These are phyloP conservation scores for Vigna unguiculata DNA, from an alignment of 306 rosid genomes.

Conservation along the genomic window DNA sequence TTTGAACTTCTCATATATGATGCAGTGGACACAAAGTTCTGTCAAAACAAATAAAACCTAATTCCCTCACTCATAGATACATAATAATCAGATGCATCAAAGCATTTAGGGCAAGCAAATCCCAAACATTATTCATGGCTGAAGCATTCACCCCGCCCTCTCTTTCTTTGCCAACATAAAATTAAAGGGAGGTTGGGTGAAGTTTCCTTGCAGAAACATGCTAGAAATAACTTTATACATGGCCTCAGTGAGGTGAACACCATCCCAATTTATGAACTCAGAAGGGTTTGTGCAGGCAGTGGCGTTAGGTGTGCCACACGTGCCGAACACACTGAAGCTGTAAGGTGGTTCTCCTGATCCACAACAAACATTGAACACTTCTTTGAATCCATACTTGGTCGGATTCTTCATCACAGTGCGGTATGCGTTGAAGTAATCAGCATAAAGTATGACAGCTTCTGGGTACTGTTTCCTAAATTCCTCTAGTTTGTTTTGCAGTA, in stretches of 20 bases:
- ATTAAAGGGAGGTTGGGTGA: conserved; percentile 70
- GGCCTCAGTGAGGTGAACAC: conserved; percentile 96
- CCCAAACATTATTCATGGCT: background rate
- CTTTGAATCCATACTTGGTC: conserved; percentile 63
- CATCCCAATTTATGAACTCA: conserved; percentile 91
- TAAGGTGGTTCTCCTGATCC: conserved; percentile 82
- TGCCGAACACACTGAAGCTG: conserved; percentile 57
- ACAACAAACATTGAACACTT: conserved; percentile 75
- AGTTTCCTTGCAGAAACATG: conserved; percentile 77
- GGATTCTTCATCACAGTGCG: conserved; percentile 65
- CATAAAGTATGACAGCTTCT: conserved; percentile 65
- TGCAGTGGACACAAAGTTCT: background rate
- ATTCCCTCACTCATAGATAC: conserved; percentile 23
- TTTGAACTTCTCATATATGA: background rate
- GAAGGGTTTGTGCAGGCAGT: conserved; percentile 64
- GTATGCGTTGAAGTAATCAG: conserved; percentile 84
- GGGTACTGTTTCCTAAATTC: conserved; percentile 69
- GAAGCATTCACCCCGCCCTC: conserved; percentile 49
- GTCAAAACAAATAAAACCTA: conserved; percentile 1
- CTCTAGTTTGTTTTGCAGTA: conserved; percentile 57
- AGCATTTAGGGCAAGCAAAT: conserved; percentile 14
- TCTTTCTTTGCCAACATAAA: conserved; percentile 64
- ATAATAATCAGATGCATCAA: background rate
- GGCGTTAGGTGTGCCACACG: conserved; percentile 71
- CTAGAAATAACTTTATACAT: conserved; percentile 78